Evolutionary conservation across 352 stramenopile genomes (phyloP).

Genomic region (Aphanomyces astaci): DNA sequence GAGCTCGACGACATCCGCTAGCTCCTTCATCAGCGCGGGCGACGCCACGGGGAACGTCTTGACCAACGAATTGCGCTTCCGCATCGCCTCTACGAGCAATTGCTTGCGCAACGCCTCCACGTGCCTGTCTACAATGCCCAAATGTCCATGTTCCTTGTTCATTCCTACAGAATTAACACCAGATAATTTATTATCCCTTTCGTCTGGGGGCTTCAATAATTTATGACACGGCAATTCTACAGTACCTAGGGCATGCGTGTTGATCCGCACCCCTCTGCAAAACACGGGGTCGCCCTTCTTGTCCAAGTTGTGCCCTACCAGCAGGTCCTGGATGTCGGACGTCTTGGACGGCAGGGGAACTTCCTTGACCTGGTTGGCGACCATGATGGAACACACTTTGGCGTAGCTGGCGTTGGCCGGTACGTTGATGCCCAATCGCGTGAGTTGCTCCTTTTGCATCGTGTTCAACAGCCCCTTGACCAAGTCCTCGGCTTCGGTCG

Average conservation of each 20-base stretch:
- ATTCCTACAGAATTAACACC: neutral
- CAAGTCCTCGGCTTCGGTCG: constrained; percentile 50
- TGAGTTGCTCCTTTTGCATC: constrained; percentile 55
- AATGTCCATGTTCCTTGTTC: constrained; percentile 15
- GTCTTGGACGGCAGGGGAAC: constrained; percentile 39
- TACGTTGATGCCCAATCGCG: constrained; percentile 36
- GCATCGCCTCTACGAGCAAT: constrained; percentile 54
- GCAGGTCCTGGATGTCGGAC: constrained; percentile 33
- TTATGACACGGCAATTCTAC: too few species aligned
- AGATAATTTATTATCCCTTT: too few species aligned
- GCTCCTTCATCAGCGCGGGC: constrained; percentile 35
- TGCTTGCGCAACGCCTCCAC: constrained; percentile 54
- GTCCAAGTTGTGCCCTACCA: constrained; percentile 51
- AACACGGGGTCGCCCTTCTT: constrained; percentile 50
- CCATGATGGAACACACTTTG: constrained; percentile 44
- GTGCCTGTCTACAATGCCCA: constrained; percentile 59
- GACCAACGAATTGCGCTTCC: constrained; percentile 62
- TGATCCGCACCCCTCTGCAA: constrained; percentile 51
- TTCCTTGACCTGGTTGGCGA: constrained; percentile 46
- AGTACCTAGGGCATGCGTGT: constrained; percentile 33
- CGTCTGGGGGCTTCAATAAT: too few species aligned
- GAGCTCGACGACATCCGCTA: constrained; percentile 47
- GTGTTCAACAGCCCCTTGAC: constrained; percentile 42
- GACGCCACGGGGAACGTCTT: constrained; percentile 53
- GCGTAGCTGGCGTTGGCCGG: constrained; percentile 40